A percentile compares a stretch with the other conserved stretches of the same genome.
Conservation (phyloP, 2,329 filamentous ascomycete genomes). For the Colletotrichum magnum region DNA sequence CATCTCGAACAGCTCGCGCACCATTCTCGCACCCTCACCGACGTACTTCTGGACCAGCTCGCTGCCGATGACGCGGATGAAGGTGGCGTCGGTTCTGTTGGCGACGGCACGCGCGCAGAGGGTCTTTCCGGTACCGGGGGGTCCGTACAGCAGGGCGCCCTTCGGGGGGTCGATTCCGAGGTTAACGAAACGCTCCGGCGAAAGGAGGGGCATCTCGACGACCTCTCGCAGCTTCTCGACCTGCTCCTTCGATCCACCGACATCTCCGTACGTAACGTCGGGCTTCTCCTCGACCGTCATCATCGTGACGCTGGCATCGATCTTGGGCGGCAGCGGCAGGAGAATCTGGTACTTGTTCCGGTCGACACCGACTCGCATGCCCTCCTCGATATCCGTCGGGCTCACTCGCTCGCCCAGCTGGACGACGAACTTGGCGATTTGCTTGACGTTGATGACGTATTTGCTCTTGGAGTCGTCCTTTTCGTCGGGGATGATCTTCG, state of each 20-base stretch:
- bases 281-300: slow-evolving; percentile 99
- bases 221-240: slow-evolving; percentile 99
- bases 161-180: slow-evolving; percentile 99
- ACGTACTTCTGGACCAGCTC: slow-evolving; percentile 99
- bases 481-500: slow-evolving; percentile 98
- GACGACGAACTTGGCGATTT: slow-evolving; percentile 99
- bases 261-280: slow-evolving; percentile 98
- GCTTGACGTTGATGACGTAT: slow-evolving; percentile 99
- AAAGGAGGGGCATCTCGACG: slow-evolving; percentile 97
- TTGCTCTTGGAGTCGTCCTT: slow-evolving; percentile 98
- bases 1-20: slow-evolving; percentile 99
- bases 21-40: slow-evolving; percentile 97
- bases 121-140: slow-evolving; percentile 98
- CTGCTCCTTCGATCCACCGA: slow-evolving; percentile 99
- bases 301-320: slow-evolving; percentile 99
- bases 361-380: slow-evolving; percentile 98
- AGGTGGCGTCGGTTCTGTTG: slow-evolving; percentile 97
- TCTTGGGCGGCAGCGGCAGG: slow-evolving; percentile 95
- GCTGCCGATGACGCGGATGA: slow-evolving; percentile 98
- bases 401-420: slow-evolving; percentile 97
- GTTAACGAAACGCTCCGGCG: slow-evolving; percentile 96
- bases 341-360: slow-evolving; percentile 99
- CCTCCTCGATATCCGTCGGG: slow-evolving; percentile 98
- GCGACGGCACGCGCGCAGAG: slow-evolving; percentile 97
- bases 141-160: slow-evolving; percentile 95